These are phyloP conservation scores for Plasmodium billcollinsi DNA, from an alignment of 169 alveolate species.

Conservation along the genomic window DNA sequence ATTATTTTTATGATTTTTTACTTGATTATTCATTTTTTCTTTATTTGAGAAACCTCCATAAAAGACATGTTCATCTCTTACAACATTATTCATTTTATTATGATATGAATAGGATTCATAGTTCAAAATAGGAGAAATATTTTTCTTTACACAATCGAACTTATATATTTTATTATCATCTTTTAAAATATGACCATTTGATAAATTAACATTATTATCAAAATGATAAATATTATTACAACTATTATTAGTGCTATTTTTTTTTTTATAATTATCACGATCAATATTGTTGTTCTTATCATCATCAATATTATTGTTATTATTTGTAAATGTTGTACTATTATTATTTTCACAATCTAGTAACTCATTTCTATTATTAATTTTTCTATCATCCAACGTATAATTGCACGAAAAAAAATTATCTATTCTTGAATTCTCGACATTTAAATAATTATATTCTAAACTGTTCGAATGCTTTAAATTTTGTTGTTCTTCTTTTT, in stretches of 20 bases:
- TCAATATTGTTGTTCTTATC: not conserved
- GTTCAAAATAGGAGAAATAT: not conserved
- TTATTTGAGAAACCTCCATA: not conserved
- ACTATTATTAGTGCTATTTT: not conserved
- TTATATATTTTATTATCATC: not conserved
- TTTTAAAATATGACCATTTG: not conserved
- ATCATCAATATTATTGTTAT: constrained; percentile 5
- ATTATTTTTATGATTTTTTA: too few species aligned
- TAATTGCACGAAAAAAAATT: too few species aligned
- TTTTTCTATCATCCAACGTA: too few species aligned
- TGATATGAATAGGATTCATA: not conserved
- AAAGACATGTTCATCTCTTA: not conserved
- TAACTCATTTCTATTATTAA: not conserved
- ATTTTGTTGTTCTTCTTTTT: too few species aligned
- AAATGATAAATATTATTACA: not conserved
- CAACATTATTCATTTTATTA: not conserved
- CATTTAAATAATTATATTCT: too few species aligned
- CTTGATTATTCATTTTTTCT: too few species aligned
- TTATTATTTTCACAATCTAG: not conserved
- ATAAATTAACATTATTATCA: not conserved
- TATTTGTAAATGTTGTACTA: not conserved
- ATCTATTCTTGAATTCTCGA: too few species aligned
- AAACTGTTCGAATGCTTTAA: too few species aligned
- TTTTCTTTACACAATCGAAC: not conserved
- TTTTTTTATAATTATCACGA: not conserved